phyloP scores from a whole-genome alignment of 179 eudicot species.

The Spergularia azorica region DNA sequence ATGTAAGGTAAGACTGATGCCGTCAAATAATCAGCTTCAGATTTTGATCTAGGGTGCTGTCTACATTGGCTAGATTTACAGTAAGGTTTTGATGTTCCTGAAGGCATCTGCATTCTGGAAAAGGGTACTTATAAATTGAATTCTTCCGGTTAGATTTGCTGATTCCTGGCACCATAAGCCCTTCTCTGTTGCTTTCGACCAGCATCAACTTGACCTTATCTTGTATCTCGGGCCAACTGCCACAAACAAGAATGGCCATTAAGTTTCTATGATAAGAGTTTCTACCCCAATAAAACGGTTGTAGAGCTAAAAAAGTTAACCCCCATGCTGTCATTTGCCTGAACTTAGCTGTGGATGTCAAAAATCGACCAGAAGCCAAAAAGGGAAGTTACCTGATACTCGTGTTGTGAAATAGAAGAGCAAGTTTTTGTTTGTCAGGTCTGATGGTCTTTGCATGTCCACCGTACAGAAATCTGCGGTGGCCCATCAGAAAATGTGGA shows the following conservation, averaged over 20 bases:
- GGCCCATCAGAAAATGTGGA: constrained; percentile 91
- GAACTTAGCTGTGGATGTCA: not conserved
- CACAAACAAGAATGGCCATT: constrained; percentile 11
- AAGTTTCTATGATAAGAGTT: constrained; percentile 3
- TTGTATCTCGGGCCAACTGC: constrained; percentile 75
- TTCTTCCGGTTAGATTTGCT: constrained; percentile 59
- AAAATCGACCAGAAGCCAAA: not conserved
- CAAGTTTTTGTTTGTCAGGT: constrained; percentile 79
- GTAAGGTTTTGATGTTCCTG: constrained; percentile 36
- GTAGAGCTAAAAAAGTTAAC: not conserved
- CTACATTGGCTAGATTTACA: constrained; percentile 28
- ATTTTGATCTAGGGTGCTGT: constrained; percentile 25
- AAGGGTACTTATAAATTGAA: constrained; percentile 65
- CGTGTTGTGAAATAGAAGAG: constrained; percentile 56
- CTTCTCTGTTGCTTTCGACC: constrained; percentile 79
- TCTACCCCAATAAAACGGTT: not conserved
- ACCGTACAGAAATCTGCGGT: constrained; percentile 62
- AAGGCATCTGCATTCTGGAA: constrained; percentile 74
- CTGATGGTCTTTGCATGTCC: constrained; percentile 88
- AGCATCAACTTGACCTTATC: constrained; percentile 66
- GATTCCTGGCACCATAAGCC: constrained; percentile 57
- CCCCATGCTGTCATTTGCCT: not conserved
- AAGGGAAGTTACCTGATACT: constrained; percentile 49
- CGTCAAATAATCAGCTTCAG: constrained; percentile 33
- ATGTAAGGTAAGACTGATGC: not conserved